Base-by-base conservation (phyloP, 208 protist genomes). In the Naegleria fowleri region DNA sequence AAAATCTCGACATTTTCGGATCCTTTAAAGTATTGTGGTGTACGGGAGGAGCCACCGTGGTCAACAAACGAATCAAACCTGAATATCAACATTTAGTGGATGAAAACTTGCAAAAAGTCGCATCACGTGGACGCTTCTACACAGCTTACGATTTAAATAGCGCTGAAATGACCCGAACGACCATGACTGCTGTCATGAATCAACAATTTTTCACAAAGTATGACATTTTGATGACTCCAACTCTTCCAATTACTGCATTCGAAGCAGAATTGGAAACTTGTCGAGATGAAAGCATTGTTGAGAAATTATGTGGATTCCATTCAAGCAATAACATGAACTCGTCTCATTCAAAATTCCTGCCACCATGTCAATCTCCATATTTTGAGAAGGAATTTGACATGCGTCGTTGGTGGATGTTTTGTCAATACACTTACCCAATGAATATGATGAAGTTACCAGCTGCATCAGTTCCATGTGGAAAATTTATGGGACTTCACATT, bases 371-470 rank as follows among this genome's bases (percentile, higher is more conserved):
- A 38, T 41, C 36, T 29, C 16, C 15, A 33, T 87, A 15, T 7
- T 51, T 87, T 51, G 19, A 51, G 9, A n/a, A 87, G 38, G 84
- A 51, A 58, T 36, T 36, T 51, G 84, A 88, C 38, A 5, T 13
- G 22, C 29, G 36, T 19, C 51, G 41, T 58, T 88, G 84, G 84
- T 58, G 41, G 41, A n/a, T 19, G 13, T 88, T 36, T 16, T 48
- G 36, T 39, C 84, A 36, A 39, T 88, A 39, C 29, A 88, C 84
- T 38, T 88, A 88, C 58, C 41, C 41, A 25, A 58, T 88, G 9
- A 88, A 88, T 88, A 38, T 88, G 39, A 88, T 39, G 29, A 88
- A 58, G 58, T 39, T 48, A 88, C 84, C 84, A 36, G 84, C 84
- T n/a, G 5, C 84, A 15, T 39, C 15, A 0, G 84, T 88, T 58